These are phyloP conservation scores for Termitomyces sp. DNA, from an alignment of 768 basidiomycete species.

Conservation along the genomic window DNA sequence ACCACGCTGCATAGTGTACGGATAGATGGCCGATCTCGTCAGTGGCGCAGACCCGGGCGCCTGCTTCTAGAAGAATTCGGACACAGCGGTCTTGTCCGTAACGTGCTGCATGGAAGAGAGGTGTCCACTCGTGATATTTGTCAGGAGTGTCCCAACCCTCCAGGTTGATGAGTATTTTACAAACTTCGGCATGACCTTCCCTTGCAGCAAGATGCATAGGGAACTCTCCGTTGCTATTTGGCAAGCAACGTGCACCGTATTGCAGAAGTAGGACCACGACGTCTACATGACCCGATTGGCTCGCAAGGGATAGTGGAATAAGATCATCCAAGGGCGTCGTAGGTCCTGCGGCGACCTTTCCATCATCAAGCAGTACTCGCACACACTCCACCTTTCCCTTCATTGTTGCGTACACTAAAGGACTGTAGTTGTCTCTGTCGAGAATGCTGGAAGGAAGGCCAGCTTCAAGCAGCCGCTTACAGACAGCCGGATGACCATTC, in stretches of 20 bases:
- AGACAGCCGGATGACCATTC: slow-evolving; percentile 78
- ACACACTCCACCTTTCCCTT: slow-evolving; percentile 82
- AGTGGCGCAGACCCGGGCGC: slow-evolving; percentile 63
- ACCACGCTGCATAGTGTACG: slow-evolving; percentile 96
- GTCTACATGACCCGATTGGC: slow-evolving; percentile 82
- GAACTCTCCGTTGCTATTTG: slow-evolving; percentile 95
- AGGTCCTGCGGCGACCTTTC: slow-evolving; percentile 59
- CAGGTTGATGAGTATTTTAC: slow-evolving; percentile 63
- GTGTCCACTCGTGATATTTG: slow-evolving; percentile 99
- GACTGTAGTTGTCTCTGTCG: slow-evolving; percentile 92
- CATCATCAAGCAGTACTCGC: slow-evolving; percentile 69
- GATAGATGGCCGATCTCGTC: slow-evolving; percentile 87
- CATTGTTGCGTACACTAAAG: slow-evolving; percentile 91
- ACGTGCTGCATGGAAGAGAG: slow-evolving; percentile 90
- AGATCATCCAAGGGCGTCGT: slow-evolving; percentile 58
- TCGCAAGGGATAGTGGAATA: slow-evolving; percentile 85
- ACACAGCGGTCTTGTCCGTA: slow-evolving; percentile 77
- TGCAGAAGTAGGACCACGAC: slow-evolving; percentile 75
- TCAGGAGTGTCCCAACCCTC: slow-evolving; percentile 85
- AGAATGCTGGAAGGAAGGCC: slow-evolving; percentile 59
- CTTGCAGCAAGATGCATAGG: slow-evolving; percentile 94
- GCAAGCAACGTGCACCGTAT: slow-evolving; percentile 68
- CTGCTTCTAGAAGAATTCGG: slow-evolving; percentile 70
- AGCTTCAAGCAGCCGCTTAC: slow-evolving; percentile 68
- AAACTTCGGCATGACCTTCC: slow-evolving; percentile 86